A percentile compares a stretch with the other conserved stretches of the same genome.
Evolutionary conservation across 495 filamentous ascomycete genomes (phyloP).

Genomic region (Penicillium fimorum): DNA sequence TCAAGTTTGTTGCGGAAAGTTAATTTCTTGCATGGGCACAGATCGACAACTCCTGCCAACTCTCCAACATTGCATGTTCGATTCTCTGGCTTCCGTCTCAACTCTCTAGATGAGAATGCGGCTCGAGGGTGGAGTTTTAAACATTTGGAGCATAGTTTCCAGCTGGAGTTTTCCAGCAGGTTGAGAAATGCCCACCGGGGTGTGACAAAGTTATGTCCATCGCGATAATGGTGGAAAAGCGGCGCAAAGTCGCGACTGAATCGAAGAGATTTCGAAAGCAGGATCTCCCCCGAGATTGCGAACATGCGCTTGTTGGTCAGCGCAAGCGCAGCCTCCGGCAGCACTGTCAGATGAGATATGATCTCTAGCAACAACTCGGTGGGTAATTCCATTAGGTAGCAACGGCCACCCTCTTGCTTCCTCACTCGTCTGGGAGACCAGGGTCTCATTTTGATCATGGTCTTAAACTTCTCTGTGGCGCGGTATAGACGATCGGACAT

Average conservation of each 20-base stretch:
- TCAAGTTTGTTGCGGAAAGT: constrained; percentile 46
- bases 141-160: constrained; percentile 45
- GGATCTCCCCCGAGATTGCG: constrained; percentile 35
- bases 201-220: constrained; percentile 41
- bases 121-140: constrained; percentile 44
- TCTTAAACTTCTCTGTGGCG: constrained; percentile 36
- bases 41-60: constrained; percentile 43
- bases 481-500: constrained; percentile 35
- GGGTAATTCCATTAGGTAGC: constrained; percentile 43
- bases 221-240: constrained; percentile 47
- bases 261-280: constrained; percentile 38
- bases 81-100: constrained; percentile 37
- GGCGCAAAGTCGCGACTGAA: constrained; percentile 48
- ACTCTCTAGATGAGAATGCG: constrained; percentile 37
- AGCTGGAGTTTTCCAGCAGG: constrained; percentile 39
- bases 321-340: constrained; percentile 44
- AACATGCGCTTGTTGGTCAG: constrained; percentile 47
- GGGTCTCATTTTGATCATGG: constrained; percentile 34
- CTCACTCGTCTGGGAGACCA: constrained; percentile 25
- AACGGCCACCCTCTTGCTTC: constrained; percentile 25
- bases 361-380: constrained; percentile 47
- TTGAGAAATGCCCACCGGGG: constrained; percentile 45
- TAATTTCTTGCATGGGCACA: constrained; percentile 50
- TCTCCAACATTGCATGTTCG: constrained; percentile 43
- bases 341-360: constrained; percentile 36